Conservation (phyloP, 164 flowering plant genomes). For the Berberis thunbergii region DNA sequence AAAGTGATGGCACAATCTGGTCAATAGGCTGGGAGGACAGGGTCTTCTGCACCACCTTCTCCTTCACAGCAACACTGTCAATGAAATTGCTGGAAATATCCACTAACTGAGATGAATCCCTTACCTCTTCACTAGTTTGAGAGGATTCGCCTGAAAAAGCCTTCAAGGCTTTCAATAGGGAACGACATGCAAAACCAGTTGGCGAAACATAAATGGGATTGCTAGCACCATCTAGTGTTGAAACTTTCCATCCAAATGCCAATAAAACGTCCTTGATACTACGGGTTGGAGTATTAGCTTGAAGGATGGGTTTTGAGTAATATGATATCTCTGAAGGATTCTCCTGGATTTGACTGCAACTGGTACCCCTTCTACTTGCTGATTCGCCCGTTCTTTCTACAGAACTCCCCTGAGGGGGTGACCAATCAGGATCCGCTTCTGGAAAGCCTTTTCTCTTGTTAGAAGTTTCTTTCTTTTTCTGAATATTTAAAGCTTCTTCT, state of each 20-base stretch:
- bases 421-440: conserved; percentile 5
- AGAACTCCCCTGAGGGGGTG: conserved; percentile 2
- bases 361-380: background rate
- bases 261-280: background rate
- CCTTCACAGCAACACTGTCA: background rate
- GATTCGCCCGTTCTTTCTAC: background rate
- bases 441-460: background rate
- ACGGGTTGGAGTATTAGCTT: conserved; percentile 2
- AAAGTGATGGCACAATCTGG: background rate
- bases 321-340: too few relatives aligned
- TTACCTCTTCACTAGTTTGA: conserved; percentile 1
- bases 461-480: conserved; percentile 1
- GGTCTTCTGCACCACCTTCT: background rate
- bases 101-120: conserved; percentile 3
- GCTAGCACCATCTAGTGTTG: background rate
- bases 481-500: background rate
- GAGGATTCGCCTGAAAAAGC: background rate
- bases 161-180: conserved; percentile 16
- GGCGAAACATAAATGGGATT: conserved; percentile 14
- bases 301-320: conserved; percentile 1
- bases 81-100: background rate
- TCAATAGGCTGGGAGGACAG: background rate
- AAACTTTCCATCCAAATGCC: conserved; percentile 15
- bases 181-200: conserved; percentile 12
- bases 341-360: too few relatives aligned